Base-by-base conservation (phyloP, 2,329 filamentous ascomycete species). In the Nannizziopsis arthrosporioides region DNA sequence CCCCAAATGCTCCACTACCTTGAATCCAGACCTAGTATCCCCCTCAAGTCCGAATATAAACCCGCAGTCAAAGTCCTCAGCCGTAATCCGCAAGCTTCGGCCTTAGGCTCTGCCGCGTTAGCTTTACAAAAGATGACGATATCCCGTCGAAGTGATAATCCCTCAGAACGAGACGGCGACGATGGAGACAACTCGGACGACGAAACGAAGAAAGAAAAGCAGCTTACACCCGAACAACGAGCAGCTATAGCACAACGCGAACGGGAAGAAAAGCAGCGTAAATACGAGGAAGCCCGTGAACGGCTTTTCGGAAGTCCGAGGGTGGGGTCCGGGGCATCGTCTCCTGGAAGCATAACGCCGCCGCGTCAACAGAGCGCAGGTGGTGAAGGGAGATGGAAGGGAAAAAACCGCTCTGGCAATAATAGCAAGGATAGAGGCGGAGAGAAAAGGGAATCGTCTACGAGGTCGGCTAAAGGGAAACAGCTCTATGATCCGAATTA, bases 251-350 rank as follows among this genome's bases (percentile, higher is more conserved):
- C 89, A 46, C 80, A 87, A 62, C 75, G 77, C 42, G 86, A 94
- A 57, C 77, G 81, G 8, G 88, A 93, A 61, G 88, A 94, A 68
- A 94, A 92, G 70, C 85, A 94, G 69, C 81, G 81, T 49, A 84
- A 84, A 52, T 95, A 95, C 63, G 85, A 93, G 52, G 88, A 94
- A 68, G 85, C 82, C 5, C 77, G 90, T 27, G 86, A 90, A 57
- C 84, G 88, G 62, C 82, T 95, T 48, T 90, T 95, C 64, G 88
- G 88, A 15, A 79, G 77, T 17, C 59, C 56, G 30, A 54, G 61
- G 4, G 59, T 60, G 5, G 62, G 59, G 6, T 62, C 60, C 14
- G 63, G 57, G 1, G 71, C 73, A 6, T 81, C 80, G 3, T 79
- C 79, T 3, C 78, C 81, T 0, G 78, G 78, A 8, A 76, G 70